phyloP scores from a whole-genome alignment of 2,329 filamentous ascomycete species.

The Hirsutella thompsonii region DNA sequence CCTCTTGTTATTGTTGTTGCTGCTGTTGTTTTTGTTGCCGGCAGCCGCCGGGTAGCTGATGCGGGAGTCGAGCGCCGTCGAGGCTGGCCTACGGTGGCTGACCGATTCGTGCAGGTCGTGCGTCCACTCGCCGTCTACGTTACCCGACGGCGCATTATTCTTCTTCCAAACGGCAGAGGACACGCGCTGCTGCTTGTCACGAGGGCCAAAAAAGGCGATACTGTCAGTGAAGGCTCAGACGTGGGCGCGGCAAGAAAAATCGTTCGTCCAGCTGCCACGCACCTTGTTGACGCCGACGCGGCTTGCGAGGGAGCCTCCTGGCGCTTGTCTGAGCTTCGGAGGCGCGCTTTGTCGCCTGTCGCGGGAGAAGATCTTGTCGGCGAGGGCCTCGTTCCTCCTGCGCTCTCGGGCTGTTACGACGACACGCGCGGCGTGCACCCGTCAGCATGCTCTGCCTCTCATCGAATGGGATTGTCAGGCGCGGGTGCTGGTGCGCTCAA shows the following conservation, averaged over 20 bases:
- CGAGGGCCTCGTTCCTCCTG: slow-evolving; percentile 60
- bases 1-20: slow-evolving; percentile 8
- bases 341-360: slow-evolving; percentile 47
- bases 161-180: slow-evolving; percentile 16
- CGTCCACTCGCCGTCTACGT: slow-evolving; percentile 57
- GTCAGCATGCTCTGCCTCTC: slow-evolving; percentile 1
- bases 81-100: slow-evolving; percentile 21
- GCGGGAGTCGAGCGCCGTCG: slow-evolving; percentile 26
- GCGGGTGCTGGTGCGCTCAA: no score
- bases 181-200: slow-evolving; percentile 12
- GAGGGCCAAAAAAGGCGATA: no score
- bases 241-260: not conserved
- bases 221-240: no score
- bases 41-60: slow-evolving; percentile 21
- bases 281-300: slow-evolving; percentile 65
- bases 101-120: slow-evolving; percentile 50
- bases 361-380: slow-evolving; percentile 55
- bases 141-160: slow-evolving; percentile 27
- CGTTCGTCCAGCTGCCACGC: slow-evolving; percentile 7
- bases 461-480: not conserved
- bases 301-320: slow-evolving; percentile 50
- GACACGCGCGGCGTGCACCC: not conserved
- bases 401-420: slow-evolving; percentile 43
- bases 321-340: slow-evolving; percentile 28
- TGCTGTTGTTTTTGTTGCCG: slow-evolving; percentile 8